Evolutionary conservation across 495 filamentous ascomycete species (phyloP), one percentile per base, ranked within the genome.

Genomic region (Entonaema liquescens): DNA sequence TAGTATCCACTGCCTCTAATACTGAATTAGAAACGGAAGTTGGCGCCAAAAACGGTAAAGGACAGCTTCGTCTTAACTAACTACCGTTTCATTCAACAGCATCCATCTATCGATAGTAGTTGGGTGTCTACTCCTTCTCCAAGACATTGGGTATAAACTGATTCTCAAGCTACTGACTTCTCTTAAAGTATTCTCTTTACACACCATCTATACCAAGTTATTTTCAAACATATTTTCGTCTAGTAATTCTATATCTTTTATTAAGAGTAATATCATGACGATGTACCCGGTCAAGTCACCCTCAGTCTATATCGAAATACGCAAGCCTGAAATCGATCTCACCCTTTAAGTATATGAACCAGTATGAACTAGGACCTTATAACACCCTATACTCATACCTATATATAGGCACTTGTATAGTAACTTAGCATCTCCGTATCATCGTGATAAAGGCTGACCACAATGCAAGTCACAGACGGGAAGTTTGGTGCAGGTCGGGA

Each of bases 381-480:
- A 31, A 65, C 36, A 28, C 21, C 53, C 53, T 29, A 35, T 33
- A 35, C 29, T 15, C n/a, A 9, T 56, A 56, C 52, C 19, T 49
- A 59, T 47, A 35, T 23, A 33, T 63, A 67, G 52, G 59, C 42
- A 44, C 13, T 1, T 19, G 47, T 56, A 17, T 28, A 64, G 49
- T 17, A 40, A 67, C 59, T 28, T 25, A 35, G 33, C 57, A 47
- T 67, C 55, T 25, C 35, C 44, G 35, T 56, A 53, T 57, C 63
- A 55, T 55, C 13, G 42, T 15, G 36, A 59, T 31, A 64, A 55
- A 38, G 47, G 44, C 11, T 62, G 55, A 44, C 59, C 59, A 64
- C 44, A 61, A 65, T 54, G 65, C 70, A 68, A 63, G 36, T 72
- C 70, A 72, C 65, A 68, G 49, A 40, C 53, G 62, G 44, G 50